phyloP scores from a whole-genome alignment of 495 filamentous ascomycete species.

The Podospora appendiculata region DNA sequence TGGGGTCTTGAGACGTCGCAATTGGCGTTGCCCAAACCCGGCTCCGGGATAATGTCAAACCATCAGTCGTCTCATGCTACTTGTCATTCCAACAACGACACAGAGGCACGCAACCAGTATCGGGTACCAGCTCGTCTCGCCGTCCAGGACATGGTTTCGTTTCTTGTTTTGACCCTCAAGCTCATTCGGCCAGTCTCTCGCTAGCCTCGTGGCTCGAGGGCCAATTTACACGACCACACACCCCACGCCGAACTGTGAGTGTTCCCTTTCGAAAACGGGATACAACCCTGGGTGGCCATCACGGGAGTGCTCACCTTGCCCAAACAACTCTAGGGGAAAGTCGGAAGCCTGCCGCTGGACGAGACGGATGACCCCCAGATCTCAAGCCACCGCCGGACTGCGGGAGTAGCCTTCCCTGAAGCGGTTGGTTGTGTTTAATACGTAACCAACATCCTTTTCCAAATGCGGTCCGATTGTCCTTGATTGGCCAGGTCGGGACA shows the following conservation, averaged over 20 bases:
- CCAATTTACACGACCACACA: neutral
- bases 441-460: neutral
- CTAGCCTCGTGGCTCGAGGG: neutral
- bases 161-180: neutral
- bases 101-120: too few species aligned
- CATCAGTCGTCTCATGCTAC: too few species aligned
- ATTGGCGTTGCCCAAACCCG: neutral
- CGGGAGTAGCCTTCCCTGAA: neutral
- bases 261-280: neutral
- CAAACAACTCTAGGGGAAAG: conserved; percentile 4
- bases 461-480: neutral
- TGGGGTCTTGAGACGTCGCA: conserved; percentile 3
- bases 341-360: neutral
- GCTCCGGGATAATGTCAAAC: too few species aligned
- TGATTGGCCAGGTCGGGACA: neutral
- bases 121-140: too few species aligned
- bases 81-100: too few species aligned
- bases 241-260: neutral
- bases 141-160: neutral
- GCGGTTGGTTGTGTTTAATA: neutral
- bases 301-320: conserved; percentile 3
- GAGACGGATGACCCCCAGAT: neutral
- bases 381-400: neutral
- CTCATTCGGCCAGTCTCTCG: neutral
- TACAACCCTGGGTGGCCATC: neutral